These are phyloP conservation scores for Coemansia biformis DNA, from an alignment of 192 early-diverging fungal species.

Conservation along the genomic window DNA sequence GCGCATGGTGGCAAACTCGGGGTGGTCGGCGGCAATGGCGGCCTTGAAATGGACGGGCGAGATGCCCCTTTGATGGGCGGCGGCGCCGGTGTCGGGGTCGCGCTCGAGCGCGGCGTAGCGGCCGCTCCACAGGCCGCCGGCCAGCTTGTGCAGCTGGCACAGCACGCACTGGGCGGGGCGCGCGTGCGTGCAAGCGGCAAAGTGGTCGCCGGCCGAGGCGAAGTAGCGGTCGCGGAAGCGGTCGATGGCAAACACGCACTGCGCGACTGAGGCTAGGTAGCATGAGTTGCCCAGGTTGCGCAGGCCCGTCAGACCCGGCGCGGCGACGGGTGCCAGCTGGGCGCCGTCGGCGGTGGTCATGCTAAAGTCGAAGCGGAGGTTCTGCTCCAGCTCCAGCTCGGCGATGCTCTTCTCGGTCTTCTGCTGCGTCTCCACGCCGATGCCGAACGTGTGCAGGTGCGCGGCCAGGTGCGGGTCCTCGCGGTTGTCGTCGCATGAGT, in stretches of 20 bases:
- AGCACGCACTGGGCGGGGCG: constrained; percentile 70
- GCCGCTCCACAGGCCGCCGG: constrained; percentile 84
- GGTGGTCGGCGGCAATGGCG: constrained; percentile 78
- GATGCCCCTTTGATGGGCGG: constrained; percentile 73
- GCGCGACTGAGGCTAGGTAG: constrained; percentile 94
- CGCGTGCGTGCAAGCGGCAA: constrained; percentile 28
- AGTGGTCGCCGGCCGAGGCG: constrained; percentile 32
- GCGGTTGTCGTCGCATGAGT: constrained; percentile 70
- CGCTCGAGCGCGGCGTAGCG: constrained; percentile 64
- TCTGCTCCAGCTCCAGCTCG: constrained; percentile 95
- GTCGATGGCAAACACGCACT: constrained; percentile 77
- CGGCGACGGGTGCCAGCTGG: constrained; percentile 73
- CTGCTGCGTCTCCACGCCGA: constrained; percentile 71
- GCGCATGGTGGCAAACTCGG: constrained; percentile 96
- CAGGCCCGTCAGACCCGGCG: constrained; percentile 88
- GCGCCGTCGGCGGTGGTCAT: constrained; percentile 97
- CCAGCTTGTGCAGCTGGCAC: constrained; percentile 91
- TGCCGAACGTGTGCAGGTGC: constrained; percentile 84
- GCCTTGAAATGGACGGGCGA: constrained; percentile 88
- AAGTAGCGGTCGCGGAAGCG: constrained; percentile 69
- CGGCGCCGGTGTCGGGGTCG: constrained; percentile 25
- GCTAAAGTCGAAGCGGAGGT: constrained; percentile 93
- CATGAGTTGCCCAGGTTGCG: constrained; percentile 97
- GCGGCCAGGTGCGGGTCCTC: constrained; percentile 70
- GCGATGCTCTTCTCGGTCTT: constrained; percentile 91